These are phyloP conservation scores for Penicillium sp. DNA, from an alignment of 2,329 filamentous ascomycete species.

Conservation along the genomic window DNA sequence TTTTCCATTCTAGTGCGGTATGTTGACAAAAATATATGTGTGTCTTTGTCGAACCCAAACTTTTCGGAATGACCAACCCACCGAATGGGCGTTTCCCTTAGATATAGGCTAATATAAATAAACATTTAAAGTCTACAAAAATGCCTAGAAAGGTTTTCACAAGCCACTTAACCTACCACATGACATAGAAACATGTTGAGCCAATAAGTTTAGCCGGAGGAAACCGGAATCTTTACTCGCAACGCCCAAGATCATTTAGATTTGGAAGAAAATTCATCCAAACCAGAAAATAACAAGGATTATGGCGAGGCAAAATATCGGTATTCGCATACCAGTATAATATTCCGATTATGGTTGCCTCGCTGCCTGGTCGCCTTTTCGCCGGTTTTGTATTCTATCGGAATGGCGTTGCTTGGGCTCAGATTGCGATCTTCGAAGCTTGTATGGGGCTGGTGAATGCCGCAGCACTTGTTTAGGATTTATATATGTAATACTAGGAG, in stretches of 20 bases:
- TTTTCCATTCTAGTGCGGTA: too few relatives aligned
- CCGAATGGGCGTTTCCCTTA: background rate
- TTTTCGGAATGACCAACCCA: background rate
- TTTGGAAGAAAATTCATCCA: background rate
- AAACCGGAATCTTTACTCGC: background rate
- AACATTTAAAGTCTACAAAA: background rate
- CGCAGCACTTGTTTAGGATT: too few relatives aligned
- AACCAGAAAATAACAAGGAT: background rate
- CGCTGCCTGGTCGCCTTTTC: too few relatives aligned
- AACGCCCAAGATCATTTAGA: background rate
- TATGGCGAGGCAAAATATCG: slow-evolving; percentile 26
- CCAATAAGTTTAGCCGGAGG: background rate
- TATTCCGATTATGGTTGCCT: too few relatives aligned
- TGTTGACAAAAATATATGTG: too few relatives aligned
- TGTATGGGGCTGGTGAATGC: too few relatives aligned
- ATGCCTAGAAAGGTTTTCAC: background rate
- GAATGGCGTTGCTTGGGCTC: too few relatives aligned
- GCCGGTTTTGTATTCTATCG: too few relatives aligned
- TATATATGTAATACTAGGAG: too few relatives aligned
- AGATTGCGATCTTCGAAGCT: too few relatives aligned
- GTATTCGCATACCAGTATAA: background rate
- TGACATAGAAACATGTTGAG: background rate
- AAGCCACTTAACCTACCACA: background rate
- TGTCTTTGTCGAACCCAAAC: background rate
- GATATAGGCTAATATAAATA: background rate